Evolutionary conservation across 1,284 basidiomycete species (phyloP).

Genomic region (Cryptococcus amylolentus): DNA sequence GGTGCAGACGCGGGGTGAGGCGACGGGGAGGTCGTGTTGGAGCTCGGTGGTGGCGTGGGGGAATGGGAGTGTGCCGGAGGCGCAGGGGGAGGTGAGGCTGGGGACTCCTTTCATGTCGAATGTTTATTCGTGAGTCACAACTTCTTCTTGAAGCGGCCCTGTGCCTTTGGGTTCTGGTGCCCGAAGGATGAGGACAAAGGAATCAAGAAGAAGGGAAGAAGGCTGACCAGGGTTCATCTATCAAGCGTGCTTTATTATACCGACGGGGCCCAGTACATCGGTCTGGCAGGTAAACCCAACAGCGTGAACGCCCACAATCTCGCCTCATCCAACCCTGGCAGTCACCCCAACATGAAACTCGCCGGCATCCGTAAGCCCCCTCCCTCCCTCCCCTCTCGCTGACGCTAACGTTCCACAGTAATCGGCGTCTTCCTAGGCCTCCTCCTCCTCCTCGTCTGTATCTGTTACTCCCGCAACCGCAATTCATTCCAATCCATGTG

Average conservation of each 20-base stretch:
- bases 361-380: slow-evolving; percentile 34
- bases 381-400: not conserved
- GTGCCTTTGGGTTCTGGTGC: not conserved
- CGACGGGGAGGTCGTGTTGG: slow-evolving; percentile 33
- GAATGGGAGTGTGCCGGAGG: slow-evolving; percentile 33
- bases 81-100: slow-evolving; percentile 36
- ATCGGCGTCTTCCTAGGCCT: slow-evolving; percentile 34
- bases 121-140: slow-evolving; percentile 39
- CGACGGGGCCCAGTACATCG: slow-evolving; percentile 28
- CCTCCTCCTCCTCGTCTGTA: slow-evolving; percentile 29
- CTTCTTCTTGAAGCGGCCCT: too few relatives aligned
- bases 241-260: slow-evolving; percentile 40
- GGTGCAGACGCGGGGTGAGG: slow-evolving; percentile 24
- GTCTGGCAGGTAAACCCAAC: slow-evolving; percentile 42
- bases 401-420: slow-evolving; percentile 16
- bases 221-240: too few relatives aligned
- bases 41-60: slow-evolving; percentile 40
- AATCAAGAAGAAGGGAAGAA: not conserved
- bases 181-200: not conserved
- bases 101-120: slow-evolving; percentile 45
- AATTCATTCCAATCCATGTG: slow-evolving; percentile 37
- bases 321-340: slow-evolving; percentile 3
- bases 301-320: slow-evolving; percentile 32
- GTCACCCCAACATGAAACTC: slow-evolving; percentile 22
- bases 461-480: slow-evolving; percentile 36